Evolutionary conservation across 108 stramenopile species (phyloP).

Genomic region (Skeletonema potamos): DNA sequence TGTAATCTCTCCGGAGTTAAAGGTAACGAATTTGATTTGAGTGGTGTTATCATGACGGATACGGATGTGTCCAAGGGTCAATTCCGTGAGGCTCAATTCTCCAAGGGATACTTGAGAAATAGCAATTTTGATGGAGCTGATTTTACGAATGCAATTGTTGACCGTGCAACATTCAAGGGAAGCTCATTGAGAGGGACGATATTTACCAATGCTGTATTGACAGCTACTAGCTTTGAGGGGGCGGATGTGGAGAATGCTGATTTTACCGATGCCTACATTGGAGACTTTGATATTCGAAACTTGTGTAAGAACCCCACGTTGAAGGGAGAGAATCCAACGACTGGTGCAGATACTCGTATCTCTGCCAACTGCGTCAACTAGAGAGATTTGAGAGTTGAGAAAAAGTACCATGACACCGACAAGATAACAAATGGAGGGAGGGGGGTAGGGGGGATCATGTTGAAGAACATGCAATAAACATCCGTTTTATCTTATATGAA

Average conservation of each 20-base stretch:
- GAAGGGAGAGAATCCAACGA: conserved; percentile 90
- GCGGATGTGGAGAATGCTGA: conserved; percentile 92
- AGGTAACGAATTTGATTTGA: conserved; percentile 76
- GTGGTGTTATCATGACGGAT: conserved; percentile 86
- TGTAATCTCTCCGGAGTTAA: conserved; percentile 67
- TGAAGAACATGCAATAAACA: not conserved
- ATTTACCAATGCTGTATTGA: conserved; percentile 92
- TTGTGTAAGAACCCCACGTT: conserved; percentile 97
- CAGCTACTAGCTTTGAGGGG: conserved; percentile 89
- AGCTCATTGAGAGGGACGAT: conserved; percentile 78
- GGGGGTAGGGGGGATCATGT: not conserved
- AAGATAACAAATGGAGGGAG: not conserved
- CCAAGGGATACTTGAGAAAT: conserved; percentile 86
- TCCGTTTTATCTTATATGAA: not conserved
- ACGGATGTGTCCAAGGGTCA: conserved; percentile 86
- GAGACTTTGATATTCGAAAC: conserved; percentile 87
- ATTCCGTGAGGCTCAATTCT: conserved; percentile 87
- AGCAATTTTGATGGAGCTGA: conserved; percentile 90
- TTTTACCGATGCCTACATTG: conserved; percentile 91
- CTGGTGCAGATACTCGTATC: conserved; percentile 76
- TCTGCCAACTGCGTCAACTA: conserved; percentile 37
- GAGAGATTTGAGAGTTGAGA: not conserved
- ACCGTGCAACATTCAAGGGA: conserved; percentile 88
- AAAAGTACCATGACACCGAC: too few relatives aligned
- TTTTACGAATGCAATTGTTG: conserved; percentile 95